Percentiles rank a stretch among this genome's conserved stretches.
These are phyloP conservation scores for Arxiozyma bovina DNA, from an alignment of 1,139 yeast genomes.

Conservation along the genomic window DNA sequence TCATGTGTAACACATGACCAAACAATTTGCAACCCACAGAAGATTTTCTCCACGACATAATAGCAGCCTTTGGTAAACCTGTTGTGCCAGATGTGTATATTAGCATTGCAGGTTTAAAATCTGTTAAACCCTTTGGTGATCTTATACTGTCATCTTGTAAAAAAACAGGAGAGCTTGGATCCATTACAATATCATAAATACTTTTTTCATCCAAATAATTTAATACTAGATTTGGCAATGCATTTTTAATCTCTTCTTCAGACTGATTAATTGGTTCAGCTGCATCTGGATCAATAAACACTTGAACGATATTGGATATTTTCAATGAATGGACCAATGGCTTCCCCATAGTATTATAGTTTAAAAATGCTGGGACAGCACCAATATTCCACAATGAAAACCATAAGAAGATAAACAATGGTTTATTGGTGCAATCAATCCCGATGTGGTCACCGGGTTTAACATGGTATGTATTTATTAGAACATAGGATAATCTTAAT, in stretches of 20 bases:
- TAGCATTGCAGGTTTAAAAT: constrained; percentile 57
- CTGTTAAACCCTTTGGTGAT: constrained; percentile 43
- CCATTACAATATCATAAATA: constrained; percentile 37
- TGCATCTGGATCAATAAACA: constrained; percentile 71
- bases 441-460: constrained; percentile 65
- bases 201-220: constrained; percentile 50
- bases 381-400: constrained; percentile 87
- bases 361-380: constrained; percentile 79
- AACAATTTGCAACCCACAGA: constrained; percentile 59
- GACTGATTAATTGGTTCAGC: constrained; percentile 47
- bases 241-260: constrained; percentile 38
- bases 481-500: constrained; percentile 55
- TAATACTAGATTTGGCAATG: constrained; percentile 36
- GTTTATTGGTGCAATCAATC: constrained; percentile 72
- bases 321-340: constrained; percentile 76
- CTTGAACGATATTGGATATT: constrained; percentile 54
- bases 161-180: constrained; percentile 42
- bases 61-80: constrained; percentile 90
- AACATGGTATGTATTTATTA: constrained; percentile 57
- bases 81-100: constrained; percentile 94
- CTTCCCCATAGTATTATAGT: constrained; percentile 66
- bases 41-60: constrained; percentile 85
- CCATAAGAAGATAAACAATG: constrained; percentile 73
- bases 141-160: constrained; percentile 50
- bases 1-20: constrained; percentile 59